Percentiles rank a stretch among this genome's conserved stretches.
Evolutionary conservation across 495 filamentous ascomycete species (phyloP).

Genomic region (Echria macrotheca): DNA sequence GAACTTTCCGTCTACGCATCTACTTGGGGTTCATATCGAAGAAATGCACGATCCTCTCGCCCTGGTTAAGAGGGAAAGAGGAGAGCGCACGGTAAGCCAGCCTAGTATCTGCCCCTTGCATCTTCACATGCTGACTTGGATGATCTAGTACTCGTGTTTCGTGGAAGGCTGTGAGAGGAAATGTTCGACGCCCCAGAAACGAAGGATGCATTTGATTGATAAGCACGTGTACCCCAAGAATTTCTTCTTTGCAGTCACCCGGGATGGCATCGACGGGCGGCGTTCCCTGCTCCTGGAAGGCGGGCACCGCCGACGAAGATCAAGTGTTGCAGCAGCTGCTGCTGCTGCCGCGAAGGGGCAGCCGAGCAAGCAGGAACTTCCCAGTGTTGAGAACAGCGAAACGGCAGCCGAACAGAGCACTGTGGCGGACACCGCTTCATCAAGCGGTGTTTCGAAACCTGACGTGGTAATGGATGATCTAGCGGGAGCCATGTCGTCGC

Average conservation of each 20-base stretch:
- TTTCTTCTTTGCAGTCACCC: conserved; percentile 85
- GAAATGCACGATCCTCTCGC: conserved; percentile 85
- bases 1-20: conserved; percentile 67
- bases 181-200: conserved; percentile 77
- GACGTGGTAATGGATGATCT: conserved; percentile 67
- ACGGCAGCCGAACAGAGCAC: conserved; percentile 9
- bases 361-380: neutral
- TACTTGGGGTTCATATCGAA: conserved; percentile 79
- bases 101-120: neutral
- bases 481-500: conserved; percentile 71
- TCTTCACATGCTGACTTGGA: conserved; percentile 3
- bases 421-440: neutral
- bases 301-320: conserved; percentile 44
- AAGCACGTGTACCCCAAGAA: conserved; percentile 91
- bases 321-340: conserved; percentile 29
- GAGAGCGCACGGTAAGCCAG: conserved; percentile 75
- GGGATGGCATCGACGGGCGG: conserved; percentile 80
- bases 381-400: neutral
- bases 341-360: conserved; percentile 10
- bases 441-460: conserved; percentile 20
- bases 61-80: conserved; percentile 63
- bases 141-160: conserved; percentile 75
- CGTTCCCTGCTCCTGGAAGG: conserved; percentile 64
- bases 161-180: conserved; percentile 81
- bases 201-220: conserved; percentile 81